Conservation (phyloP, 2,329 filamentous ascomycete genomes). For the Neonectria neomacrospora region DNA sequence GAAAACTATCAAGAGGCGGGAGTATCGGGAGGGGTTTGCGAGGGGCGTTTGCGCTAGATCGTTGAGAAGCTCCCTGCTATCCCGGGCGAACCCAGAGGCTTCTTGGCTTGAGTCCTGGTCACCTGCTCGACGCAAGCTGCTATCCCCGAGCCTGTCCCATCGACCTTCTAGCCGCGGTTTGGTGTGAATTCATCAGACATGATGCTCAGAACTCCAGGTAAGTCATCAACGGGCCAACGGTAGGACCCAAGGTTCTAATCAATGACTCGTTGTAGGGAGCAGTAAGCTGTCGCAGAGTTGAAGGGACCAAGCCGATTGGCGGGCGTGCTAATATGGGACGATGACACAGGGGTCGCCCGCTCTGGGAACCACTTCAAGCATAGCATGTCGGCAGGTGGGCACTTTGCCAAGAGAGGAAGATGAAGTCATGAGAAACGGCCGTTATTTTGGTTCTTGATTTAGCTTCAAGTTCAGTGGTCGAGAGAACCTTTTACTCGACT, state of each 20-base stretch:
- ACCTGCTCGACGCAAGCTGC: background rate
- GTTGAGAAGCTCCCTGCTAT: background rate
- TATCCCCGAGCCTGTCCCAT: background rate
- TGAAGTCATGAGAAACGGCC: conserved; percentile 13
- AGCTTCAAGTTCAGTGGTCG: conserved; percentile 13
- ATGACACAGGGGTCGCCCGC: conserved; percentile 18
- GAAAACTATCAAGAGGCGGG: background rate
- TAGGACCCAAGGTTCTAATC: conserved; percentile 5
- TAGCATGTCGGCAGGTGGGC: background rate
- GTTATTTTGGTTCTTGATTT: conserved; percentile 9
- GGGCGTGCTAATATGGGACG: conserved; percentile 22
- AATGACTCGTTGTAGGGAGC: conserved; percentile 9
- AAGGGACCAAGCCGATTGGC: conserved; percentile 7
- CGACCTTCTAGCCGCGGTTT: background rate
- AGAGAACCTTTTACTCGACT: conserved; percentile 15
- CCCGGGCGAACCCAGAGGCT: background rate
- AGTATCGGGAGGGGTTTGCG: too few relatives aligned
- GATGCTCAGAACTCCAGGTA: conserved; percentile 9
- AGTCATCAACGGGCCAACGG: background rate
- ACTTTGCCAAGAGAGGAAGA: background rate
- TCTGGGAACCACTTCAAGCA: background rate
- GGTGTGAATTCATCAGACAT: background rate
- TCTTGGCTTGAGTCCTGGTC: background rate
- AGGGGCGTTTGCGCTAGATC: background rate
- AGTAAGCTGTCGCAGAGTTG: conserved; percentile 11